Evolutionary conservation across 2,329 filamentous ascomycete genomes (phyloP), one percentile per base, ranked within the genome.

Genomic region (Pseudogymnoascus sp.): DNA sequence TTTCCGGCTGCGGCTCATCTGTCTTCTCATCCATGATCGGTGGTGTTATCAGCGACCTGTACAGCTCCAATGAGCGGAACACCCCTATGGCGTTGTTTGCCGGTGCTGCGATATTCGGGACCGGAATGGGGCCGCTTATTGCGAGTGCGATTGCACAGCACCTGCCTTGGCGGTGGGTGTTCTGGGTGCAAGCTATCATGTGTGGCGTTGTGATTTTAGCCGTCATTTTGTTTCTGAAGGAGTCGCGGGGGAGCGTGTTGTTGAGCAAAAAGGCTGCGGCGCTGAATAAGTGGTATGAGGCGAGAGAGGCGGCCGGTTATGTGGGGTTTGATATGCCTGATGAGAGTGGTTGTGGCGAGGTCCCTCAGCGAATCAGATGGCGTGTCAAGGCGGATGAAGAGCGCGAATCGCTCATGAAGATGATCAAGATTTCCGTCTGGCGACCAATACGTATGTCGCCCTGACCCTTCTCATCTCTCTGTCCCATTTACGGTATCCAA

Each of bases 1-100:
- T 95, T 56, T 83, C 86, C 8, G 93, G 93, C 1, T 84, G 86
- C n/a, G 90, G 89, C 5, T 88, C 85, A 5, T 91, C 87, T 59
- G 86, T 82, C 0, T 96, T 96, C 72, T 91, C 88, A 49, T 95
- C 91, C 21, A 93, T 96, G 82, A 88, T 96, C 0, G 93, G 93
- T n/a, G 93, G 93, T 3, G 89, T 97, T 3, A 88, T 97, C 42
- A 88, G 89, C 60, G 93, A 97, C 71, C 84, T 96, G 64, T 96
- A 92, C 77, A 84, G 88, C 59, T 85, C 90, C 8, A 78, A 89
- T 64, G 87, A 90, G 49, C 82, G 93, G 36, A 96, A 97, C 69
- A 91, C 88, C 0, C 90, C 93, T 0, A 96, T 97, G 93, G 88
- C 91, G 0, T 73, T 96, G 0, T 97, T 96, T 74, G 89, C 88